Evolutionary conservation across 768 basidiomycete genomes (phyloP).

Genomic region (Trametes cinnabarina): DNA sequence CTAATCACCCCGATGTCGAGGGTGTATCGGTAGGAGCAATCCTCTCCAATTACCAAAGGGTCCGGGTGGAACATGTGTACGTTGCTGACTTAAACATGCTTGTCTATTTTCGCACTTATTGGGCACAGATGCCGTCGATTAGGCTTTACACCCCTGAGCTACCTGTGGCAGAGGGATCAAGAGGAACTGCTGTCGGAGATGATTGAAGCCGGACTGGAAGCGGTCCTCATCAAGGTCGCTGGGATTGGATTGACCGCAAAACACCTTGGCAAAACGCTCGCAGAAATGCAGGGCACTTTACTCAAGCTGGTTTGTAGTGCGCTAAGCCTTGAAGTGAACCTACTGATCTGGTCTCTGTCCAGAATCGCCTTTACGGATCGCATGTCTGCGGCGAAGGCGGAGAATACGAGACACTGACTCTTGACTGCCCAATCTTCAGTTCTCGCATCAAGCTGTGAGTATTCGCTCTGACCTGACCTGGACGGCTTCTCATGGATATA

Average conservation of each 20-base stretch:
- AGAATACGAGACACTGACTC: conserved; percentile 92
- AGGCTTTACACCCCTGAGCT: conserved; percentile 74
- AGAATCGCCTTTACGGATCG: conserved; percentile 83
- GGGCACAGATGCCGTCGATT: conserved; percentile 81
- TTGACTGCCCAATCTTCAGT: conserved; percentile 89
- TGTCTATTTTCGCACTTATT: neutral
- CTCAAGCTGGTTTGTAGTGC: conserved; percentile 57
- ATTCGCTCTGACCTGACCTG: neutral
- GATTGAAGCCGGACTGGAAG: conserved; percentile 74
- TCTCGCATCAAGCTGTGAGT: conserved; percentile 66
- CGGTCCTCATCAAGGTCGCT: conserved; percentile 91
- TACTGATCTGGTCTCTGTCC: neutral
- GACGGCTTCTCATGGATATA: neutral
- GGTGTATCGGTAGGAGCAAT: conserved; percentile 96
- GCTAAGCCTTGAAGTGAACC: neutral
- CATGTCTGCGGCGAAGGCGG: conserved; percentile 98
- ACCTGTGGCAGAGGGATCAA: conserved; percentile 94
- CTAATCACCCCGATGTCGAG: conserved; percentile 72
- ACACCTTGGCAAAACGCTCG: conserved; percentile 78
- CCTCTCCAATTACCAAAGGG: conserved; percentile 94
- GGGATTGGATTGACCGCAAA: conserved; percentile 81
- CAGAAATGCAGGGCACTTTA: conserved; percentile 71
- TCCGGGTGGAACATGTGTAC: conserved; percentile 97
- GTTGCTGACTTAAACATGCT: neutral
- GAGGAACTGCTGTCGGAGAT: conserved; percentile 82